A percentile compares a stretch with the other conserved stretches of the same genome.
phyloP scores from a whole-genome alignment of 1,139 yeast species.

The Protomyces lactucae-debilis region DNA sequence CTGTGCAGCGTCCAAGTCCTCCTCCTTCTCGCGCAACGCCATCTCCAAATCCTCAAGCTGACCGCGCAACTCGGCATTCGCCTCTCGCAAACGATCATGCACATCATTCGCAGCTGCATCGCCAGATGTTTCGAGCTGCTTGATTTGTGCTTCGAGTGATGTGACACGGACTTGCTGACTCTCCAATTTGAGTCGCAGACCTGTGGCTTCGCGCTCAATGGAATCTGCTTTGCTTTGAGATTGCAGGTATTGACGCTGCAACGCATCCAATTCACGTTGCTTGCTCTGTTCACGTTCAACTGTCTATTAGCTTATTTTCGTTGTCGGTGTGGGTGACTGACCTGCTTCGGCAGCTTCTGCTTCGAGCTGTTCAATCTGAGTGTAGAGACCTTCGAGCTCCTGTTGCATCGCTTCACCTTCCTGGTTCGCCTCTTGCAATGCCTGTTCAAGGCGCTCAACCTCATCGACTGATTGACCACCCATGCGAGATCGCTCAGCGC shows the following conservation, averaged over 20 bases:
- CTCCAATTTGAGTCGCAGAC: not conserved
- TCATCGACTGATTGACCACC: not conserved
- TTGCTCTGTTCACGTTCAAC: not conserved
- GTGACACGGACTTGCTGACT: not conserved
- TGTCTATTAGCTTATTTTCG: not conserved
- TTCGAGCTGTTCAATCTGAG: conserved; percentile 30
- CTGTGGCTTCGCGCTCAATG: not conserved
- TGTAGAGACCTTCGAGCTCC: conserved; percentile 30
- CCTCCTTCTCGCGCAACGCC: conserved; percentile 23
- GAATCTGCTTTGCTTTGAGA: conserved; percentile 1
- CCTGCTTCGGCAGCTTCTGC: conserved; percentile 25
- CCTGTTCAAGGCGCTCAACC: conserved; percentile 11
- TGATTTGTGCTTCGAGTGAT: conserved; percentile 6
- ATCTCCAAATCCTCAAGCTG: conserved; percentile 26
- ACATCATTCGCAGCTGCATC: conserved; percentile 2
- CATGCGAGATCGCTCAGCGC: not conserved
- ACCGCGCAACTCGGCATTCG: conserved; percentile 27
- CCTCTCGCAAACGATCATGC: conserved; percentile 24
- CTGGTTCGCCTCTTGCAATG: conserved; percentile 28
- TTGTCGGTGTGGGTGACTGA: not conserved
- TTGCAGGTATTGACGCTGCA: not conserved
- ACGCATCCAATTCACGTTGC: not conserved
- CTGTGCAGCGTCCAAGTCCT: conserved; percentile 24
- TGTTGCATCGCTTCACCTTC: conserved; percentile 27
- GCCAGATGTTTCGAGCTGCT: conserved; percentile 11